A percentile compares a stretch with the other conserved stretches of the same genome.
Conservation (phyloP, 768 basidiomycete genomes). For the Strobilomyces dryophilus region DNA sequence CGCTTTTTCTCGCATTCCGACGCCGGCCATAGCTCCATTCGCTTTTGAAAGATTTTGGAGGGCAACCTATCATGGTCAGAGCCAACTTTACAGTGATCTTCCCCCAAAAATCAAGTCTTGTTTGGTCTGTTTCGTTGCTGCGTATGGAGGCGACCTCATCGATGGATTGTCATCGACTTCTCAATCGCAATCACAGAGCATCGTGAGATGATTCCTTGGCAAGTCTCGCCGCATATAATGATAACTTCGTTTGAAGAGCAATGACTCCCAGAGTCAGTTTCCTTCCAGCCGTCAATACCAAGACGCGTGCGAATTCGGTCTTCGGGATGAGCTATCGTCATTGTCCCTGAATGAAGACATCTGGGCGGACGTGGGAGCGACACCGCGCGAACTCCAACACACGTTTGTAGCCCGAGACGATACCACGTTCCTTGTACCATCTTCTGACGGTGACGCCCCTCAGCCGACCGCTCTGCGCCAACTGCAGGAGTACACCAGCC, state of each 20-base stretch:
- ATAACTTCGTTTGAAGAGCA: constrained; percentile 17
- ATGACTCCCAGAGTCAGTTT: constrained; percentile 1
- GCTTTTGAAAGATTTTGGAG: constrained; percentile 59
- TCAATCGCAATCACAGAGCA: constrained; percentile 33
- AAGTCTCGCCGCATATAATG: constrained; percentile 6
- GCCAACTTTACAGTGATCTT: constrained; percentile 34
- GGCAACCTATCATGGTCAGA: constrained; percentile 45
- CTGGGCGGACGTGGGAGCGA: background rate
- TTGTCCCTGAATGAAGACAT: background rate
- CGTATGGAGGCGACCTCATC: constrained; percentile 46
- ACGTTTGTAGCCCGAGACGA: constrained; percentile 3
- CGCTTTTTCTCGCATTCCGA: constrained; percentile 45
- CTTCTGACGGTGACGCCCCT: background rate
- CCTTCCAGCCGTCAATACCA: background rate
- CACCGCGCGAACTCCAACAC: background rate
- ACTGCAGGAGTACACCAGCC: constrained; percentile 15
- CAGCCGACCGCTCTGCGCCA: constrained; percentile 12
- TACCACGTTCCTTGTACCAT: constrained; percentile 6
- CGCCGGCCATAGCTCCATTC: constrained; percentile 45
- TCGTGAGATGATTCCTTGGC: constrained; percentile 23
- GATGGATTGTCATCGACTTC: constrained; percentile 38
- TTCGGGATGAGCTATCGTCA: constrained; percentile 21
- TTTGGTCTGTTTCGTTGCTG: constrained; percentile 43
- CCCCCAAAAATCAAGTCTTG: constrained; percentile 42
- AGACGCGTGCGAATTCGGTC: constrained; percentile 9